Percentiles rank a stretch among this genome's conserved stretches.
Conservation (phyloP, 129 eudicot genomes). For the Chrysanthemum seticuspe region DNA sequence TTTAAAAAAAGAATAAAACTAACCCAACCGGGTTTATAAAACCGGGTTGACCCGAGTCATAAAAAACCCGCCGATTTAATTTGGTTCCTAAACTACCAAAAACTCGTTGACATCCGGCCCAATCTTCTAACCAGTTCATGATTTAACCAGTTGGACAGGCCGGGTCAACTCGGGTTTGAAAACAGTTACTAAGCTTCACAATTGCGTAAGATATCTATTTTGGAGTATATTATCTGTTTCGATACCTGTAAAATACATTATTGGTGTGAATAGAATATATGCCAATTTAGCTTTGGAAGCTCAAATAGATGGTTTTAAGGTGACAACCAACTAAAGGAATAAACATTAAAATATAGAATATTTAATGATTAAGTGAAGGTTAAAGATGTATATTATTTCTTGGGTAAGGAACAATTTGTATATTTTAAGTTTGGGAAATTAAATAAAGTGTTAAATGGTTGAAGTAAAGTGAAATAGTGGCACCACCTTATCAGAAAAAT, state of each 20-base stretch:
- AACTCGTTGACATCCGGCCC: too few species aligned
- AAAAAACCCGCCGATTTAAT: too few species aligned
- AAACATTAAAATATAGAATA: constrained; percentile 1
- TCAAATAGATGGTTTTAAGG: constrained; percentile 32
- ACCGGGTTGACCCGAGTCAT: too few species aligned
- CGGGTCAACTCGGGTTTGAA: too few species aligned
- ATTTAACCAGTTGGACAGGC: too few species aligned
- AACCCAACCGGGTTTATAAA: too few species aligned
- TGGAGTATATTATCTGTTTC: neutral
- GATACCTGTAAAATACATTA: neutral
- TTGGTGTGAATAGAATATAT: constrained; percentile 8
- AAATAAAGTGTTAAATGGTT: constrained; percentile 24
- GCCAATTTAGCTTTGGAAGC: constrained; percentile 10
- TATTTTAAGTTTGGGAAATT: constrained; percentile 17
- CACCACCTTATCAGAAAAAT: constrained; percentile 20
- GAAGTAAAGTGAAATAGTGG: constrained; percentile 36
- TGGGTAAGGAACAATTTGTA: constrained; percentile 28
- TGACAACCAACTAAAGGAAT: constrained; percentile 26
- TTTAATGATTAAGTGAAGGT: neutral
- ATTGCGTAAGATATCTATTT: neutral
- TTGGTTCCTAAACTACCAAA: too few species aligned
- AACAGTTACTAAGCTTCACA: too few species aligned
- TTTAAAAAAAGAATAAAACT: too few species aligned
- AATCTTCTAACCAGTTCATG: too few species aligned
- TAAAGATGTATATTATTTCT: constrained; percentile 25